These are phyloP conservation scores for Pyronema omphalodes DNA, from an alignment of 495 filamentous ascomycete genomes.

Conservation along the genomic window DNA sequence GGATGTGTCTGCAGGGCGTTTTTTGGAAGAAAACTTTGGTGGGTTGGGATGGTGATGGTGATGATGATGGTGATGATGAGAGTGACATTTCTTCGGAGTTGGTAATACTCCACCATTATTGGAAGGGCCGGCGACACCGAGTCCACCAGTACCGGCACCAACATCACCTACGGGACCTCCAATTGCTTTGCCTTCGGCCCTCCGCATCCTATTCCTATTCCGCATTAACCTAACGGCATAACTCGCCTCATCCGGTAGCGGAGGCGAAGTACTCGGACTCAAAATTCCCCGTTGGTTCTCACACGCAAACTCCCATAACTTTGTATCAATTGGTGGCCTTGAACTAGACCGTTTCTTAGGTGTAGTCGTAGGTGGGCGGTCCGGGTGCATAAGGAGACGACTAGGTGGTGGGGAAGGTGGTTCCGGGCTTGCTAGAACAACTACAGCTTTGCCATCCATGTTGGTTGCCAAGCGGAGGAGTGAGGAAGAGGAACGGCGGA, in stretches of 20 bases:
- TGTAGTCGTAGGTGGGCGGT: not conserved
- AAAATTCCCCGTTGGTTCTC: conserved; percentile 23
- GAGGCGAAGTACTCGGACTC: conserved; percentile 8
- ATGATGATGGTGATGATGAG: not conserved
- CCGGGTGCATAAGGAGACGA: not conserved
- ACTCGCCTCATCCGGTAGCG: conserved; percentile 17
- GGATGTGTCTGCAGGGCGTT: conserved; percentile 1
- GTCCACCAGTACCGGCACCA: no score
- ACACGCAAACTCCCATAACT: conserved; percentile 23
- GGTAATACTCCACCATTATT: no score
- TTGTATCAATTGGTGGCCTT: conserved; percentile 13
- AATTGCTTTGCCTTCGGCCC: not conserved
- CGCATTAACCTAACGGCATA: conserved; percentile 18
- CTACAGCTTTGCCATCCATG: conserved; percentile 21
- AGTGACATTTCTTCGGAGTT: no score
- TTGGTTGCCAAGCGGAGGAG: conserved; percentile 20
- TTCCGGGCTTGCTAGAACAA: conserved; percentile 10
- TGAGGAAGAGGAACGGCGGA: not conserved
- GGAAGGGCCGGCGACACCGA: no score
- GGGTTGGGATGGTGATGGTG: conserved; percentile 1
- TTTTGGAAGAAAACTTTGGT: conserved; percentile 9
- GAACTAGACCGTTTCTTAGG: not conserved
- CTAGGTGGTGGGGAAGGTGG: conserved; percentile 2
- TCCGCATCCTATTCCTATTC: conserved; percentile 1
- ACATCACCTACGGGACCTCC: not conserved